Base-by-base conservation (phyloP, 768 basidiomycete species). In the Agaricus sinodeliciosus region DNA sequence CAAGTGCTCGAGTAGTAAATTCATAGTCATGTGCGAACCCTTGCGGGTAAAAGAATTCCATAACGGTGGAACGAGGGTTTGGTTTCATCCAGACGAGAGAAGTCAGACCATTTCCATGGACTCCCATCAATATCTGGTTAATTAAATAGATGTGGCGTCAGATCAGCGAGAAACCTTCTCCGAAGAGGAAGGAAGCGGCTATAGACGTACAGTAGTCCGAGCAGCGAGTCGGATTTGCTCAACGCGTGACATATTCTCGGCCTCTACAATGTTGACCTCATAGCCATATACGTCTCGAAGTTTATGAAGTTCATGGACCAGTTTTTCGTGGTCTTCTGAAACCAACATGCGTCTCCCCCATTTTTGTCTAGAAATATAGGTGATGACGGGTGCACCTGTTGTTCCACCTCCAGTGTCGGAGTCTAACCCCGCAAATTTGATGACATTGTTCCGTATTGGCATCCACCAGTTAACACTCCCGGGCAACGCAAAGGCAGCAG, bases 41-140 rank as follows among this genome's bases (percentile, higher is more conserved):
- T 39, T 76, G 76, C 0, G 86, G 86, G 66, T 75, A 90, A 67
- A 93, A 94, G 69, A 96, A 93, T 62, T 96, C 94, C 63, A 95
- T 90, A 28, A 96, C 91, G 0, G 94, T 92, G 28, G 90, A 79
- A 15, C 85, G 75, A 4, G 84, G 83, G 3, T 79, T 81, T 1
- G 90, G 87, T 19, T 87, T 85, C 94, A 95, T 96, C 93, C 92
- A 96, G 4, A 96, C 64, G 0, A 94, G 76, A 26, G 90, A 78
- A 0, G 92, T 94, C 36, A 96, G 66, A 28, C 90, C 94, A 62
- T 96, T 95, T 9, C 94, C 93, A 60, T 95, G 93, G 13, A 95
- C 87, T 53, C 93, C 93, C 79, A 94, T 86, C 84, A 95, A 79
- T 61, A 95, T 90, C 93, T 95, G 55, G 12, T 1, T 39, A n/a